Evolutionary conservation across 495 filamentous ascomycete genomes (phyloP).

Genomic region (Talaromyces wortmannii): DNA sequence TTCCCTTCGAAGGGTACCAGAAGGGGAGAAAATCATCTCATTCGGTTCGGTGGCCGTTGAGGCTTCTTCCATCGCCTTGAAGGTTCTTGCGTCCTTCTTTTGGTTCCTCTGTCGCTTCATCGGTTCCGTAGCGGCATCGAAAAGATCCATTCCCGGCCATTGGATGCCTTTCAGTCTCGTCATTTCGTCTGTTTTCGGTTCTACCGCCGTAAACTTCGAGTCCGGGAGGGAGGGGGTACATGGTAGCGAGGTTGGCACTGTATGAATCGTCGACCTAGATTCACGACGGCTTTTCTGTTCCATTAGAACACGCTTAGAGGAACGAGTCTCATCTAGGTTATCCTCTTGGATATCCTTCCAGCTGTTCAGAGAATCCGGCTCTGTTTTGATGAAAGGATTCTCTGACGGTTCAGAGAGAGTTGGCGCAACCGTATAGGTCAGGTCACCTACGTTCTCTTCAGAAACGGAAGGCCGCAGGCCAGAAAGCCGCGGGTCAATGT

Average conservation of each 20-base stretch:
- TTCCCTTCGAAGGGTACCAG: conserved; percentile 46
- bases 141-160: conserved; percentile 83
- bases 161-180: conserved; percentile 62
- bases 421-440: neutral
- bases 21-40: conserved; percentile 59
- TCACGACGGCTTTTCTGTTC: neutral
- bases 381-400: neutral
- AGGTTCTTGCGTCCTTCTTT: conserved; percentile 66
- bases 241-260: neutral
- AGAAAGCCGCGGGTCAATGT: conserved; percentile 29
- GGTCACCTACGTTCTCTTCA: neutral
- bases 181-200: conserved; percentile 31
- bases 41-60: conserved; percentile 61
- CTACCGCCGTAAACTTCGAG: conserved; percentile 7
- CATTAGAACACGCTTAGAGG: neutral
- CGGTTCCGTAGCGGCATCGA: conserved; percentile 74
- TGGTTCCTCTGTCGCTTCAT: conserved; percentile 81
- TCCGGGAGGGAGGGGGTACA: neutral
- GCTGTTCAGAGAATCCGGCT: neutral
- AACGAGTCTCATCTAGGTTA: neutral
- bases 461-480: neutral
- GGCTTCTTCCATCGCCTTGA: conserved; percentile 63
- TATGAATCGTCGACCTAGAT: neutral
- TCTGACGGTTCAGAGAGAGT: neutral
- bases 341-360: neutral